Percentiles rank a stretch among this genome's conserved stretches.
These are phyloP conservation scores for Syncephalastrum sp. DNA, from an alignment of 371 early-diverging fungal genomes.

Conservation along the genomic window DNA sequence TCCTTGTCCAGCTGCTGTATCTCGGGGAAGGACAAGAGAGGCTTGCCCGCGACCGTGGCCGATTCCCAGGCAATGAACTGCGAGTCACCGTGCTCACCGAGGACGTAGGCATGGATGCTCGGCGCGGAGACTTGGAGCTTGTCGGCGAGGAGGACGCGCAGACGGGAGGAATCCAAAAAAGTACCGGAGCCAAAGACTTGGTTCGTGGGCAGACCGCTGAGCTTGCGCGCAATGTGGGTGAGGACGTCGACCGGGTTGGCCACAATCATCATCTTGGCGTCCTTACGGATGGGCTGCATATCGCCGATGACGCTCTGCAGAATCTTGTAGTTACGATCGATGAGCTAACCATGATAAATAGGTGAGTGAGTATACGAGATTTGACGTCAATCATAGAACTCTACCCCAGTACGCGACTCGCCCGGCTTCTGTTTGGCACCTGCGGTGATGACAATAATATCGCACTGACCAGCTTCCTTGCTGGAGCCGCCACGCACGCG, in stretches of 20 bases:
- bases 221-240: constrained; percentile 79
- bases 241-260: constrained; percentile 85
- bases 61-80: constrained; percentile 84
- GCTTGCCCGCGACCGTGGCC: constrained; percentile 73
- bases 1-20: constrained; percentile 56
- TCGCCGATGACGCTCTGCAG: constrained; percentile 65
- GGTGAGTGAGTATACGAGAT: neutral
- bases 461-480: constrained; percentile 79
- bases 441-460: constrained; percentile 85
- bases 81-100: constrained; percentile 89
- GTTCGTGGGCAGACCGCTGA: constrained; percentile 70
- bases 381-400: neutral
- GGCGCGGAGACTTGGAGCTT: constrained; percentile 62
- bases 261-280: constrained; percentile 74
- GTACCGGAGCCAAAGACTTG: constrained; percentile 91
- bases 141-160: constrained; percentile 65
- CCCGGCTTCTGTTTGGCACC: constrained; percentile 84
- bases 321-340: constrained; percentile 80
- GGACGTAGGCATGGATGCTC: constrained; percentile 77
- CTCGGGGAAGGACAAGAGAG: constrained; percentile 64
- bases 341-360: constrained; percentile 35
- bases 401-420: constrained; percentile 67
- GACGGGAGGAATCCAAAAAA: constrained; percentile 77
- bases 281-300: constrained; percentile 73
- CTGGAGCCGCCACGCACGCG: constrained; percentile 55